Base-by-base conservation (phyloP, 176 grass and related monocot genomes). In the Eragrostis curvula region DNA sequence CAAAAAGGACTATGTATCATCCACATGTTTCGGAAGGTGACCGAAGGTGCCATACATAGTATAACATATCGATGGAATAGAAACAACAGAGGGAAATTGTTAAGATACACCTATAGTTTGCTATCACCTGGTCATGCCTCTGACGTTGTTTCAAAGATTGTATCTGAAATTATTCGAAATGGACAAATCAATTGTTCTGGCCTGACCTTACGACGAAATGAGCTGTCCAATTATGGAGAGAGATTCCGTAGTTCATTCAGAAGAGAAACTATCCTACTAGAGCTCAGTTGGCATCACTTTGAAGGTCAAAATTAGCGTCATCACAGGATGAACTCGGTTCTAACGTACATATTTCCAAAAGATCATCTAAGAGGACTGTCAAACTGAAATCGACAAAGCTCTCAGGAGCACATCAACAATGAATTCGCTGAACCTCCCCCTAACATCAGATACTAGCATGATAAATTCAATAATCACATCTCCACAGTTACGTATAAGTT, bases 91-190 rank as follows among this genome's bases (percentile, higher is more conserved):
- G 73, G 45, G 14, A 49, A 61, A 60, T 17, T 21, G 41, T 16
- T 61, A 58, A 63, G 44, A 44, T 28, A 73, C 13, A 71, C 28
- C 29, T 47, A 82, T 39, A 83, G 24, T 20, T 74, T 13, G 18
- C n/a, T 16, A 23, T 13, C 50, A 65, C 51, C 27, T 65, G 62
- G 46, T 43, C 53, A 64, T 45, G 36, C 32, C 23, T 27, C 49
- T 66, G 60, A 2, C 15, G 5, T 46, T 11, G 5, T 66, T 79
- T 40, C 12, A 49, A 78, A 63, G 44, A 29, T 30, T 20, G 42
- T 25, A 42, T 63, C 15, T 28, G 5, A 29, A 49, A 70, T n/a
- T 55, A 55, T 55, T 58, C 55, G 25, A 17, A 21, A 66, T 65
- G 6, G 41, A 70, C 43, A 28, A 71, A 25, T 28, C 44, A 71